These are phyloP conservation scores for Daedalea quercina DNA, from an alignment of 768 basidiomycete species.

Conservation along the genomic window DNA sequence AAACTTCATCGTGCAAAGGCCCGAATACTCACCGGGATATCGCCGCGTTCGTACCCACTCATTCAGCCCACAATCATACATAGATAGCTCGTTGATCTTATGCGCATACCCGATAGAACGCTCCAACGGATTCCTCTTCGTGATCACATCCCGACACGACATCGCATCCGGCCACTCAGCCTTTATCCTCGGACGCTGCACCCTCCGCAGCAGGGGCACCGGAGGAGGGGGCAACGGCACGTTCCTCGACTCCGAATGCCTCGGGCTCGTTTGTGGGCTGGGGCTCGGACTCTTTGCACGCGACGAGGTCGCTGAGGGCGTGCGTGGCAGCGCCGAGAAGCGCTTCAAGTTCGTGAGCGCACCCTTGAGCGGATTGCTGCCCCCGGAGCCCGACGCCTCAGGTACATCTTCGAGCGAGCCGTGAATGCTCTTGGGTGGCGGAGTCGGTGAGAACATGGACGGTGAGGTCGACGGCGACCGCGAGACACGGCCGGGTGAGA, in stretches of 20 bases:
- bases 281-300: slow-evolving; percentile 8
- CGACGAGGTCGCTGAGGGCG: slow-evolving; percentile 50
- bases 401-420: slow-evolving; percentile 7
- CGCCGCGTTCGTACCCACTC: slow-evolving; percentile 66
- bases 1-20: too few relatives aligned
- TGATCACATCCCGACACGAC: slow-evolving; percentile 58
- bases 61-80: slow-evolving; percentile 66
- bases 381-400: slow-evolving; percentile 4
- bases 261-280: slow-evolving; percentile 5
- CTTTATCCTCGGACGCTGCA: slow-evolving; percentile 22
- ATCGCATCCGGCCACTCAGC: slow-evolving; percentile 57
- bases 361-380: slow-evolving; percentile 15
- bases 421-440: slow-evolving; percentile 12
- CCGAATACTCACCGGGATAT: slow-evolving; percentile 38
- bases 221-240: too few relatives aligned
- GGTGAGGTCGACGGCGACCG: slow-evolving; percentile 8
- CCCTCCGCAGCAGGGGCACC: not conserved
- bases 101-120: slow-evolving; percentile 66
- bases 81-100: slow-evolving; percentile 79
- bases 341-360: slow-evolving; percentile 31
- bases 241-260: slow-evolving; percentile 7
- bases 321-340: slow-evolving; percentile 55
- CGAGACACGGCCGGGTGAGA: slow-evolving; percentile 12
- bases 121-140: slow-evolving; percentile 51
- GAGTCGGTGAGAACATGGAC: slow-evolving; percentile 9